Conservation (phyloP, 768 basidiomycete species). For the Kwoniella bestiolae region DNA sequence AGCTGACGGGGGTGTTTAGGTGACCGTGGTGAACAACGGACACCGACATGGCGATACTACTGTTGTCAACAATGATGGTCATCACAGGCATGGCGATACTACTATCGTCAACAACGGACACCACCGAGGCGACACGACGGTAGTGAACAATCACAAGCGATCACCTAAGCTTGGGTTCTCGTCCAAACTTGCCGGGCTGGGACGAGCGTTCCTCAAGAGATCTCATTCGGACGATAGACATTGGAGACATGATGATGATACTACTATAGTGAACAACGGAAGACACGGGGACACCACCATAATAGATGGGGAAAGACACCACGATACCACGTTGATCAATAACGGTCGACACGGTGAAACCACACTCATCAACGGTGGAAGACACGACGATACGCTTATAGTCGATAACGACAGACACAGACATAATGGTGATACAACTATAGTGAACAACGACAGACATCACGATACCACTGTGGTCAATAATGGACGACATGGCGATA, state of each 20-base stretch:
- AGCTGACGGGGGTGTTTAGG: not conserved
- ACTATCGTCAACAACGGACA: conserved; percentile 12
- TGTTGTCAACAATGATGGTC: conserved; percentile 11
- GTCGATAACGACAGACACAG: conserved; percentile 16
- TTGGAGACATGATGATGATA: conserved; percentile 20
- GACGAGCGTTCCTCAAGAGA: conserved; percentile 32
- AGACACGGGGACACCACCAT: conserved; percentile 12
- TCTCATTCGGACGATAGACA: conserved; percentile 11
- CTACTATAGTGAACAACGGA: conserved; percentile 13
- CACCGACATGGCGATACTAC: conserved; percentile 13
- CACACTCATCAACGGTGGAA: conserved; percentile 4
- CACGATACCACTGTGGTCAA: conserved; percentile 16
- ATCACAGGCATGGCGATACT: conserved; percentile 6
- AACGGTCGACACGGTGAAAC: conserved; percentile 10
- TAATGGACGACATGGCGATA: conserved; percentile 14
- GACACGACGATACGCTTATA: conserved; percentile 13
- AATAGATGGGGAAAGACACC: conserved; percentile 1
- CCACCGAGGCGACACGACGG: conserved; percentile 1
- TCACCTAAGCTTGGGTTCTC: conserved; percentile 14
- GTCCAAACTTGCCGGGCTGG: conserved; percentile 17
- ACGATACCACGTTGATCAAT: conserved; percentile 14
- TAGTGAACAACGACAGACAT: conserved; percentile 17
- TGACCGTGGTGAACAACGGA: not conserved
- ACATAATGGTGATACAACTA: conserved; percentile 12
- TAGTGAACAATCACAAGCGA: conserved; percentile 19